These are phyloP conservation scores for Diaporthe sp. DNA, from an alignment of 2,329 filamentous ascomycete genomes.

Conservation along the genomic window DNA sequence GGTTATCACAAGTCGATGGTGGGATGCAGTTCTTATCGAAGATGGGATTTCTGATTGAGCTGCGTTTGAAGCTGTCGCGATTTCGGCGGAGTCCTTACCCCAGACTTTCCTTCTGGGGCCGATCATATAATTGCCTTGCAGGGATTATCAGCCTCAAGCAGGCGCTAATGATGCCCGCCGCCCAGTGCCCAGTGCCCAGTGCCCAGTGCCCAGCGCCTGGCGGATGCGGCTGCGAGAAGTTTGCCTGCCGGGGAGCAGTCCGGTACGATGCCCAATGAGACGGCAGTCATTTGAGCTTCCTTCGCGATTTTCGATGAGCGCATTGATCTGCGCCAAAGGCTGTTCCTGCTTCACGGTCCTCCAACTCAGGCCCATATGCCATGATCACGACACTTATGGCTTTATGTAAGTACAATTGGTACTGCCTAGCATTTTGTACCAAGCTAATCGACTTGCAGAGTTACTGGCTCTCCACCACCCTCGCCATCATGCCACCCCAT, in stretches of 20 bases:
- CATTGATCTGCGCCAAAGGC: neutral
- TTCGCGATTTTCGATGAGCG: slow-evolving; percentile 20
- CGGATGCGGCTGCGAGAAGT: neutral
- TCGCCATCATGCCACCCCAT: slow-evolving; percentile 78
- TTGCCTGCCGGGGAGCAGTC: slow-evolving; percentile 3
- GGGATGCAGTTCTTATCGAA: neutral
- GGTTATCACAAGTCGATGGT: neutral
- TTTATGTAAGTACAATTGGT: slow-evolving; percentile 4
- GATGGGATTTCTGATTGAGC: neutral
- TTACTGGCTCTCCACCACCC: neutral
- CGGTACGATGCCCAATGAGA: slow-evolving; percentile 29
- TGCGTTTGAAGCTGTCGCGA: slow-evolving; percentile 26
- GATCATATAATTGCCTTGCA: slow-evolving; percentile 21
- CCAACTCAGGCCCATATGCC: neutral
- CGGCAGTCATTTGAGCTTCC: slow-evolving; percentile 24
- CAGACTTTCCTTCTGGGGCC: slow-evolving; percentile 24
- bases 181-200: neutral
- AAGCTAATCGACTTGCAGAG: neutral
- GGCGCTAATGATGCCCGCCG: slow-evolving; percentile 2
- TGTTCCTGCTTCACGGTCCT: neutral
- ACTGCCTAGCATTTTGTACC: rapidly evolving
- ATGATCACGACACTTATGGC: slow-evolving; percentile 5
- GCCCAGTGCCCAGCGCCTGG: neutral
- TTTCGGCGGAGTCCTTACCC: slow-evolving; percentile 28
- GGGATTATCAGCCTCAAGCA: slow-evolving; percentile 19